phyloP scores from a whole-genome alignment of 1,139 yeast species.

The Lodderomyces orthopsilosis region DNA sequence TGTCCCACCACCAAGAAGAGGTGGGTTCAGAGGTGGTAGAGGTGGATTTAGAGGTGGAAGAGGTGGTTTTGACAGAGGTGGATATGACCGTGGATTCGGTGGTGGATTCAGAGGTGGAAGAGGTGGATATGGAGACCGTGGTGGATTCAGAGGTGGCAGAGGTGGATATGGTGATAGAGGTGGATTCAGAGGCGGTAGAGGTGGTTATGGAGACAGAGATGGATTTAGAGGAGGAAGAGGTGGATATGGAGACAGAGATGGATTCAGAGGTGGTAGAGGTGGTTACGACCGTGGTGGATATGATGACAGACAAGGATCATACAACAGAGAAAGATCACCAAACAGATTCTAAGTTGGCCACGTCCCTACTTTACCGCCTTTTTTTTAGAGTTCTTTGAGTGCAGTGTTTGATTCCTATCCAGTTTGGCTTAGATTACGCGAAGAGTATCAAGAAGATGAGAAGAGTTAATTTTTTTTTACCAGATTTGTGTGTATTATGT shows the following conservation, averaged over 20 bases:
- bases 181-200: conserved; percentile 29
- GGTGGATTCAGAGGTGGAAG: conserved; percentile 44
- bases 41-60: conserved; percentile 42
- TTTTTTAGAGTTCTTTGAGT: no score
- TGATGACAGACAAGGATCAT: conserved; percentile 36
- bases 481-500: no score
- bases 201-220: conserved; percentile 26
- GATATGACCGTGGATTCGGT: conserved; percentile 32
- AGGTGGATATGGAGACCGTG: conserved; percentile 30
- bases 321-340: conserved; percentile 50
- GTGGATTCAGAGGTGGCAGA: conserved; percentile 33
- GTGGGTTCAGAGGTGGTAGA: conserved; percentile 39
- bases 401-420: no score
- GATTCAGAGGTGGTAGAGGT: no score
- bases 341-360: conserved; percentile 32
- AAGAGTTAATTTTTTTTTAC: no score
- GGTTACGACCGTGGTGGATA: neutral
- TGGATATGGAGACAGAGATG: conserved; percentile 26
- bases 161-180: conserved; percentile 27
- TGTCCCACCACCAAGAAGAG: conserved; percentile 56
- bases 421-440: no score
- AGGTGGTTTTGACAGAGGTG: conserved; percentile 44
- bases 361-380: no score
- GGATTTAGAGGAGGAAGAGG: conserved; percentile 17
- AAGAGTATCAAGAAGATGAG: no score